Base-by-base conservation (phyloP, 805 yeast species). In the Yarrowia sp. region DNA sequence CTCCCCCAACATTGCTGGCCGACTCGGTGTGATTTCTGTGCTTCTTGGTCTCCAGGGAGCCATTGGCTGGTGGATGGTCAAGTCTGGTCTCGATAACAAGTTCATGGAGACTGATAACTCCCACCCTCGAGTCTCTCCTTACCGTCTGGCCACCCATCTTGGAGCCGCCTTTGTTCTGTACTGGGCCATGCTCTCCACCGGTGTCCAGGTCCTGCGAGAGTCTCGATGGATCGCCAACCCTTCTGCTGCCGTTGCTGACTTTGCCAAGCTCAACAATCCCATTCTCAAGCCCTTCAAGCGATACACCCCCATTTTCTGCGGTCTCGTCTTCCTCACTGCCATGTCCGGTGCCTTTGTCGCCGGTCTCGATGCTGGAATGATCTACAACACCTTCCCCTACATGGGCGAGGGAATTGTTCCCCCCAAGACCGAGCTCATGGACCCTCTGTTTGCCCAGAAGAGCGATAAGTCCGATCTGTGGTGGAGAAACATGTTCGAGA, bases 21-120 rank as follows among this genome's bases (percentile, higher is more conserved):
- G 90, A 69, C 79, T 95, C 16, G 75, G 89, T 21, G 90, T 90
- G 1, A 82, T 95, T 51, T 83, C 96, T 44, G 85, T 82, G 0
- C 78, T 95, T 61, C 81, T 95, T 66, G 99, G 97, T 11, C 78
- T 95, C 54, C 99, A 95, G 79, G 99, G 99, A 62, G 89, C 87
- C 62, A 88, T 95, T 69, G 99, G 99, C 33, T 95, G 99, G 99
- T 95, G 99, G 99, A 95, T 95, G 99, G 99, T 95, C 62, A 86
- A 89, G 71, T 90, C 97, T 10, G 99, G 99, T 32, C 81, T 95
- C 65, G 96, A 92, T 73, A 88, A 88, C 71, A 82, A 87, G 48
- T 88, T 88, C 72, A 79, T 95, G 54, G 83, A 82, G 22, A 92
- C 88, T 68, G 83, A 97, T 74, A 88, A 84, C 51, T 86, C 96